Evolutionary conservation across 148 eudicot species (phyloP).

Genomic region (Pharnaceum exiguum): DNA sequence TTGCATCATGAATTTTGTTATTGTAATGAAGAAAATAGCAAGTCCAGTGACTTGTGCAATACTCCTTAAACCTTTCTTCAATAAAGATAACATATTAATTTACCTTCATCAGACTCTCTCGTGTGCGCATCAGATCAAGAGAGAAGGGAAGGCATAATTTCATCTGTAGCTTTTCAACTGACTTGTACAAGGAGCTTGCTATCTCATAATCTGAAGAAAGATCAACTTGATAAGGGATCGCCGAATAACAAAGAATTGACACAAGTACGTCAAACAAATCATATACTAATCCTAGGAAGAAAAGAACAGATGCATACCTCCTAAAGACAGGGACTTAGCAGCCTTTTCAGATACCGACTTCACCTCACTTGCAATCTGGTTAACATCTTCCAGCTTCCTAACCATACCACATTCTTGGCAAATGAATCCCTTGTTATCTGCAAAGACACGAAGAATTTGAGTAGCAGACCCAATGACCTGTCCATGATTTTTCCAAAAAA

Average conservation of each 20-base stretch:
- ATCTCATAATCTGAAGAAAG: conserved; percentile 66
- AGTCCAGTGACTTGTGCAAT: background rate
- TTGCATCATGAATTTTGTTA: background rate
- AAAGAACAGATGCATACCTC: conserved; percentile 54
- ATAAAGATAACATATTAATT: background rate
- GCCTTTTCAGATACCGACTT: conserved; percentile 65
- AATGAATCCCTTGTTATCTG: conserved; percentile 63
- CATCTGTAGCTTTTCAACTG: conserved; percentile 58
- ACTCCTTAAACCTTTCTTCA: background rate
- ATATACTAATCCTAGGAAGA: background rate
- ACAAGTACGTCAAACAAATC: background rate
- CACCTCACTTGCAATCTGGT: conserved; percentile 50
- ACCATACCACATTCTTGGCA: conserved; percentile 77
- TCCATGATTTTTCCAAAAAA: background rate
- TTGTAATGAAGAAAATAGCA: background rate
- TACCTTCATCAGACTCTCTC: conserved; percentile 80
- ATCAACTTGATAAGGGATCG: conserved; percentile 1
- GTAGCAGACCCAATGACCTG: background rate
- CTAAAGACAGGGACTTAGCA: conserved; percentile 36
- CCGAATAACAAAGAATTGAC: background rate
- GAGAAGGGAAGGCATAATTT: conserved; percentile 68
- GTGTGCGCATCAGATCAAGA: conserved; percentile 69
- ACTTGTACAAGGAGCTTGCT: conserved; percentile 50
- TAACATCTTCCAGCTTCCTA: conserved; percentile 66
- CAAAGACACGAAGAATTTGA: conserved; percentile 12